Percentiles rank a stretch among this genome's conserved stretches.
phyloP scores from a whole-genome alignment of 208 protist species.

The Tritrichomonas foetus region DNA sequence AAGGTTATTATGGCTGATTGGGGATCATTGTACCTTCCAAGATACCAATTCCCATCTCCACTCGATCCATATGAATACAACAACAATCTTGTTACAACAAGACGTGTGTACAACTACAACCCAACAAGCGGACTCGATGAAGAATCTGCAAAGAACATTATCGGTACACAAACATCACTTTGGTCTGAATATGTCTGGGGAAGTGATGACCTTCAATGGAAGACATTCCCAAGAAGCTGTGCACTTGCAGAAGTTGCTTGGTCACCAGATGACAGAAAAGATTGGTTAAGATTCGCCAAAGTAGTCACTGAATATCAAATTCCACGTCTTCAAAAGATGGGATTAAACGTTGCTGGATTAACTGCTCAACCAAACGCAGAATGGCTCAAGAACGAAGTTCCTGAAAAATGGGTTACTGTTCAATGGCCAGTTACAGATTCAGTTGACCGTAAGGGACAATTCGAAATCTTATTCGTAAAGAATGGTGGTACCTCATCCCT shows the following conservation, averaged over 20 bases:
- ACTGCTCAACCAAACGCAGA: no score
- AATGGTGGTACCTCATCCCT: no score
- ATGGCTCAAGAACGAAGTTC: no score
- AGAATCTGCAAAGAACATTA: not conserved
- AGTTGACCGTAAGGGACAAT: no score
- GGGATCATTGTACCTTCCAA: not conserved
- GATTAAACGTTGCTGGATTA: no score
- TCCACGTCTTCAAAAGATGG: no score
- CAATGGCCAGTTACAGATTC: no score
- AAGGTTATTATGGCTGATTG: not conserved
- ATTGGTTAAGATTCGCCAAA: not conserved
- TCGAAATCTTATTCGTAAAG: no score
- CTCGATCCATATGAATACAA: not conserved
- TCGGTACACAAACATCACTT: not conserved
- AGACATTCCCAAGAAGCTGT: not conserved
- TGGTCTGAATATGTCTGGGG: not conserved
- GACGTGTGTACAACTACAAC: not conserved
- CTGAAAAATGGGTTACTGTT: no score
- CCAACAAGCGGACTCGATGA: not conserved
- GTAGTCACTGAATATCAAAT: no score
- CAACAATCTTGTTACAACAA: not conserved
- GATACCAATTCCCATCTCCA: not conserved
- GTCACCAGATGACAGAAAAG: not conserved
- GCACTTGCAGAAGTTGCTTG: not conserved
- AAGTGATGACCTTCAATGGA: not conserved